A percentile compares a stretch with the other conserved stretches of the same genome.
Evolutionary conservation across 495 filamentous ascomycete genomes (phyloP).

Genomic region (Penicillium herquei): DNA sequence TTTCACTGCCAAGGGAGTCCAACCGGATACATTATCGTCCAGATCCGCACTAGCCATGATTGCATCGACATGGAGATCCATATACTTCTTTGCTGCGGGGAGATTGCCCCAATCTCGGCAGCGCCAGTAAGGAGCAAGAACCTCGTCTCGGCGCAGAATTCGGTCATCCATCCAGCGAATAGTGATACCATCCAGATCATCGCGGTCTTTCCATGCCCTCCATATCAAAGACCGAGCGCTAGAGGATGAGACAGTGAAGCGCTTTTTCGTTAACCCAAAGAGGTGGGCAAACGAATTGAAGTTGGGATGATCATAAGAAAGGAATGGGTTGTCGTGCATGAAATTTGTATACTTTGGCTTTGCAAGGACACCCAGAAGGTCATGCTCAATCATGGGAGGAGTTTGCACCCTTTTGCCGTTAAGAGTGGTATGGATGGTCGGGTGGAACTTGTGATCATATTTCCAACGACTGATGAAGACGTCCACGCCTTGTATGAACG

Average conservation of each 20-base stretch:
- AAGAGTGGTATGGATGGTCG: constrained; percentile 55
- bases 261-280: constrained; percentile 48
- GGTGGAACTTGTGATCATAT: constrained; percentile 64
- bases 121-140: constrained; percentile 58
- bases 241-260: constrained; percentile 56
- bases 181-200: constrained; percentile 59
- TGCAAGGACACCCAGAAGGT: constrained; percentile 53
- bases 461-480: constrained; percentile 56
- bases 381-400: constrained; percentile 58
- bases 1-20: constrained; percentile 61
- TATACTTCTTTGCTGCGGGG: constrained; percentile 49
- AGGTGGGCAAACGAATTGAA: constrained; percentile 47
- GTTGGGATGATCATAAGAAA: constrained; percentile 47
- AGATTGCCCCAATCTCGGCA: constrained; percentile 55
- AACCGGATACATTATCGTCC: constrained; percentile 56
- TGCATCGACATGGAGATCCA: constrained; percentile 54
- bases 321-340: constrained; percentile 55
- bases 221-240: constrained; percentile 59
- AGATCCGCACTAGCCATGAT: constrained; percentile 62
- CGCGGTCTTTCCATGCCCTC: constrained; percentile 61
- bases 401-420: constrained; percentile 55
- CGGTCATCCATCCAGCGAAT: constrained; percentile 64
- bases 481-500: constrained; percentile 50
- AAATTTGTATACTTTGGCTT: constrained; percentile 57
- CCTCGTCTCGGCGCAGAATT: constrained; percentile 53